Evolutionary conservation across 2,329 filamentous ascomycete species (phyloP).

Genomic region (Akanthomyces lecanii): DNA sequence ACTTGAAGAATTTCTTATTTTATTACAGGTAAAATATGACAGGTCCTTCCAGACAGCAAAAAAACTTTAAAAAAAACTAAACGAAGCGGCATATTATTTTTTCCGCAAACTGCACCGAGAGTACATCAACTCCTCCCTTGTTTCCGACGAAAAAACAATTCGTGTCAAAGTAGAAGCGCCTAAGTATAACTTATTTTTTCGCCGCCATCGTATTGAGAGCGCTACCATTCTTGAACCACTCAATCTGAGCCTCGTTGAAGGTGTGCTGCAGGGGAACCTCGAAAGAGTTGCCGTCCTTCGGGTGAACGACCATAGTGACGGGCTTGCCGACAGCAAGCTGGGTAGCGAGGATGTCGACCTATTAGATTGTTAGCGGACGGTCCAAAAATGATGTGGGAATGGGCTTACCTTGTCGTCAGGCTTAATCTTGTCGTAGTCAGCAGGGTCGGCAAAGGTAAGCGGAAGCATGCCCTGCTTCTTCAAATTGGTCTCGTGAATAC

Average conservation of each 20-base stretch:
- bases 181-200: slow-evolving; percentile 4
- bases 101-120: neutral
- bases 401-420: slow-evolving; percentile 72
- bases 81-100: neutral
- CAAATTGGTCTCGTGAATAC: slow-evolving; percentile 99
- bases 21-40: slow-evolving; percentile 14
- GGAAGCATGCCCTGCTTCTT: slow-evolving; percentile 99
- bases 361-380: slow-evolving; percentile 21
- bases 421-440: slow-evolving; percentile 96
- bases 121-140: slow-evolving; percentile 11
- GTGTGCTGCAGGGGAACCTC: slow-evolving; percentile 86
- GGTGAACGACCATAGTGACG: slow-evolving; percentile 86
- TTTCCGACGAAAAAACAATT: slow-evolving; percentile 7
- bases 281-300: slow-evolving; percentile 76
- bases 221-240: slow-evolving; percentile 98
- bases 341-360: slow-evolving; percentile 80
- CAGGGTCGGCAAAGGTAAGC: slow-evolving; percentile 88
- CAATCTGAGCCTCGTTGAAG: slow-evolving; percentile 95
- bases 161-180: slow-evolving; percentile 13
- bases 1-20: neutral
- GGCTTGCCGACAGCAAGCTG: slow-evolving; percentile 90
- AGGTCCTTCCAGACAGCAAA: slow-evolving; percentile 10
- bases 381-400: slow-evolving; percentile 10
- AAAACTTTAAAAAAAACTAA: slow-evolving; percentile 1
- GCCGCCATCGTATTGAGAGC: slow-evolving; percentile 95